phyloP scores from a whole-genome alignment of 2,329 filamentous ascomycete genomes.

The Zasmidium cellare region DNA sequence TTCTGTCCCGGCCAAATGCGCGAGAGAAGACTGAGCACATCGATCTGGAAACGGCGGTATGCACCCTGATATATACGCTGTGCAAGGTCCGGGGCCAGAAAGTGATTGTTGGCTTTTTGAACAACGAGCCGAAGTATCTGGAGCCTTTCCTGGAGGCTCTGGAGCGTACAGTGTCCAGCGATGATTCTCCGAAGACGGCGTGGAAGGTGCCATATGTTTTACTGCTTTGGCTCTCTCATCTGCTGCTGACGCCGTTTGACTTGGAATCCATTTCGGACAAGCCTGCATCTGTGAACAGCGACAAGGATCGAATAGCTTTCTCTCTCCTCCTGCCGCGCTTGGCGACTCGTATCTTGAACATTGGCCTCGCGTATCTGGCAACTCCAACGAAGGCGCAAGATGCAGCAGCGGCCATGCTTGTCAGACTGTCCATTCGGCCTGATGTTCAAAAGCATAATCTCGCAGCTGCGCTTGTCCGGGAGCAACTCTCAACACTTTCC shows the following conservation, averaged over 20 bases:
- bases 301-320: slow-evolving; percentile 55
- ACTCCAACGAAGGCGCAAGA: slow-evolving; percentile 84
- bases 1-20: slow-evolving; percentile 45
- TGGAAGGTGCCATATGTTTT: slow-evolving; percentile 92
- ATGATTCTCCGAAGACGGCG: slow-evolving; percentile 7
- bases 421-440: slow-evolving; percentile 75
- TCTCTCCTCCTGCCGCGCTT: slow-evolving; percentile 67
- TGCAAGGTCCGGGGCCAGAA: slow-evolving; percentile 95
- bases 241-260: slow-evolving; percentile 76
- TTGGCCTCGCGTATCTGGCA: slow-evolving; percentile 71
- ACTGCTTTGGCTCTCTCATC: slow-evolving; percentile 70
- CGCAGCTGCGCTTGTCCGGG: slow-evolving; percentile 65
- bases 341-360: slow-evolving; percentile 66
- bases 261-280: slow-evolving; percentile 74
- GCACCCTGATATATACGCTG: slow-evolving; percentile 79
- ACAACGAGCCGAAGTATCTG: slow-evolving; percentile 82
- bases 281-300: slow-evolving; percentile 45
- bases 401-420: slow-evolving; percentile 79
- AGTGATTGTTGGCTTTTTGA: slow-evolving; percentile 85
- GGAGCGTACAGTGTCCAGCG: slow-evolving; percentile 55
- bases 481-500: slow-evolving; percentile 64
- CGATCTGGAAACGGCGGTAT: slow-evolving; percentile 67
- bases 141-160: slow-evolving; percentile 76
- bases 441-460: slow-evolving; percentile 84
- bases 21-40: slow-evolving; percentile 21